phyloP scores from a whole-genome alignment of 2,329 filamentous ascomycete species.

The Alternaria metachromatica region DNA sequence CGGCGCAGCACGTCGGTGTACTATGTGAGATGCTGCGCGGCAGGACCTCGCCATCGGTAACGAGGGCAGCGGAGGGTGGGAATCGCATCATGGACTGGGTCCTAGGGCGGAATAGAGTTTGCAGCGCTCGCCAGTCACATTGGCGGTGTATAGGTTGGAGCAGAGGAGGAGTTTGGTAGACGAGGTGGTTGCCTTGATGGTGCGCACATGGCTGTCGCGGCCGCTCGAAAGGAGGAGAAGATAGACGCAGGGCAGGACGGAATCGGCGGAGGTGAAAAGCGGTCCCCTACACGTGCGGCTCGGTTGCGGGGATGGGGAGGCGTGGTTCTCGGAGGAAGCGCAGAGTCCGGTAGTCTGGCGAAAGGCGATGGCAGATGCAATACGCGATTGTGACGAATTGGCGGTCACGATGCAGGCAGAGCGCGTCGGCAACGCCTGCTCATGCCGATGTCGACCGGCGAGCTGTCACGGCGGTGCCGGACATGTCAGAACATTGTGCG shows the following conservation, averaged over 20 bases:
- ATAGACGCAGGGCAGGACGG: neutral
- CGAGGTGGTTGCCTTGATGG: neutral
- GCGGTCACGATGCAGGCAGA: slow-evolving; percentile 1
- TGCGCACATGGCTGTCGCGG: neutral
- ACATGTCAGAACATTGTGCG: slow-evolving; percentile 4
- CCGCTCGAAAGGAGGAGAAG: neutral
- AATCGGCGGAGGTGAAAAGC: neutral
- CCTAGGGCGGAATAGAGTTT: slow-evolving; percentile 5
- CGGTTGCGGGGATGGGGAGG: neutral
- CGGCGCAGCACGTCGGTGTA: neutral
- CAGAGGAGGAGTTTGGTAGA: neutral
- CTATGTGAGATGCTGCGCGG: slow-evolving; percentile 6
- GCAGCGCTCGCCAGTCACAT: slow-evolving; percentile 9
- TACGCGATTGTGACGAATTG: neutral
- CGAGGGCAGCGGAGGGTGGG: slow-evolving; percentile 1
- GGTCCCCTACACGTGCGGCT: neutral
- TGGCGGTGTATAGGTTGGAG: slow-evolving; percentile 3
- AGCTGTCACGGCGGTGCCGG: neutral
- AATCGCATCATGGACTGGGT: slow-evolving; percentile 2
- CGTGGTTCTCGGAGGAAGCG: neutral
- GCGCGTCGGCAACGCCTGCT: slow-evolving; percentile 1
- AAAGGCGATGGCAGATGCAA: neutral
- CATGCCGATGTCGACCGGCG: slow-evolving; percentile 24
- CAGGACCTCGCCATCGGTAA: slow-evolving; percentile 20
- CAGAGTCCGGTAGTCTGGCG: slow-evolving; percentile 2